These are phyloP conservation scores for Botrytis sinoallii DNA, from an alignment of 2,329 filamentous ascomycete species.

Conservation along the genomic window DNA sequence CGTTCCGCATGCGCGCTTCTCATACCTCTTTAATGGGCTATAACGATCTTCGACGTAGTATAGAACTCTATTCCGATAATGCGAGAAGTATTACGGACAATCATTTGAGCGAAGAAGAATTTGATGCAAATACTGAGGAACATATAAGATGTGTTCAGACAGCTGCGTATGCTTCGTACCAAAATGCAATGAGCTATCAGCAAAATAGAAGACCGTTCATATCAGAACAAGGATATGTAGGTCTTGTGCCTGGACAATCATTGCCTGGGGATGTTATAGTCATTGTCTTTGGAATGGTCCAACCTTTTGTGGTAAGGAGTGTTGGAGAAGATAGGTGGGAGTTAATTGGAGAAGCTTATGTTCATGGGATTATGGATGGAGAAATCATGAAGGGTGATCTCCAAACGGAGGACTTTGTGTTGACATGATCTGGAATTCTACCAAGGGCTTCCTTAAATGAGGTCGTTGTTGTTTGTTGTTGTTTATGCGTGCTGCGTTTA, in stretches of 20 bases:
- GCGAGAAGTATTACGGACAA: not conserved
- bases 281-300: slow-evolving; percentile 19
- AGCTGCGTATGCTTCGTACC: slow-evolving; percentile 6
- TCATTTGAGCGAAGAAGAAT: slow-evolving; percentile 1
- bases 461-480: not conserved
- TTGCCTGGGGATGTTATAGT: slow-evolving; percentile 15
- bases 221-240: slow-evolving; percentile 21
- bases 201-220: slow-evolving; percentile 18
- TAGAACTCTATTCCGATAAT: slow-evolving; percentile 6
- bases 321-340: not conserved
- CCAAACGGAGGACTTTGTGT: not conserved
- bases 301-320: slow-evolving; percentile 20
- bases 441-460: not conserved
- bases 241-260: slow-evolving; percentile 11
- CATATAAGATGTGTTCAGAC: not conserved
- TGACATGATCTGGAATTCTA: not conserved
- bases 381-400: not conserved
- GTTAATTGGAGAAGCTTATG: slow-evolving; percentile 16
- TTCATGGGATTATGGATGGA: slow-evolving; percentile 16
- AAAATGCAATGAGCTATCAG: slow-evolving; percentile 14
- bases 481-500: not conserved
- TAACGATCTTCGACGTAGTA: slow-evolving; percentile 13
- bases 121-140: not conserved
- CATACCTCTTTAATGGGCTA: not conserved
- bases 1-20: not conserved